Conservation (phyloP, 1,284 basidiomycete species). For the Irpex sp. region DNA sequence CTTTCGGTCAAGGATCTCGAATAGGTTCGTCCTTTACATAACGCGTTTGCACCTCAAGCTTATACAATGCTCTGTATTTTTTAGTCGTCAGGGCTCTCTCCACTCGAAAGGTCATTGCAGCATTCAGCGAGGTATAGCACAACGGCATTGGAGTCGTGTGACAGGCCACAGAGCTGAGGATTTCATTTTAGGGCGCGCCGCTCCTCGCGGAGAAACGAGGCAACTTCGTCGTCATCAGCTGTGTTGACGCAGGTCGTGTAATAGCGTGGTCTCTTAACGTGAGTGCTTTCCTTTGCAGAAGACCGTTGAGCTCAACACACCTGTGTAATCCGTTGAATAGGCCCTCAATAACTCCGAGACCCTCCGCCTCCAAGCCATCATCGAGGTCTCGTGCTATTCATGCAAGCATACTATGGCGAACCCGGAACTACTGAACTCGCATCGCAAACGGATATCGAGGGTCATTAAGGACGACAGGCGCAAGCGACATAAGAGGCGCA, state of each 20-base stretch:
- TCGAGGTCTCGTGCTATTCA: constrained; percentile 75
- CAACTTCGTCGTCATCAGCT: constrained; percentile 78
- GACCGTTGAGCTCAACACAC: background rate
- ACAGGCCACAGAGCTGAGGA: constrained; percentile 11
- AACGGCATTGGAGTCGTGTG: constrained; percentile 10
- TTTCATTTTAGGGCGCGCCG: constrained; percentile 50
- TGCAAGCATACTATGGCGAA: constrained; percentile 64
- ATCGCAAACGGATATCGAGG: constrained; percentile 66
- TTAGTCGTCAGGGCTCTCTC: constrained; percentile 65
- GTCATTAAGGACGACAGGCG: constrained; percentile 78
- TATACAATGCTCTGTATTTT: background rate
- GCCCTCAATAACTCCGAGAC: constrained; percentile 79
- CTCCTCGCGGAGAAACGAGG: constrained; percentile 79
- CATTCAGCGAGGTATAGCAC: constrained; percentile 62
- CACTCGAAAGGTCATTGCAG: constrained; percentile 62
- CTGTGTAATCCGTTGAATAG: constrained; percentile 31
- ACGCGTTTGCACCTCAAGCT: background rate
- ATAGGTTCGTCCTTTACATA: constrained; percentile 45
- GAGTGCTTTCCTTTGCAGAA: constrained; percentile 18
- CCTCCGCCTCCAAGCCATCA: constrained; percentile 70
- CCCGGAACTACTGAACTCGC: constrained; percentile 56
- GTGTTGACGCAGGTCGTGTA: constrained; percentile 65
- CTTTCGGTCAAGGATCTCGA: constrained; percentile 66
- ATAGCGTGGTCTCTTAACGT: constrained; percentile 85
- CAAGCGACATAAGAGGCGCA: constrained; percentile 71